These are phyloP conservation scores for Nakazawaea pomicola DNA, from an alignment of 805 yeast genomes.

Conservation along the genomic window DNA sequence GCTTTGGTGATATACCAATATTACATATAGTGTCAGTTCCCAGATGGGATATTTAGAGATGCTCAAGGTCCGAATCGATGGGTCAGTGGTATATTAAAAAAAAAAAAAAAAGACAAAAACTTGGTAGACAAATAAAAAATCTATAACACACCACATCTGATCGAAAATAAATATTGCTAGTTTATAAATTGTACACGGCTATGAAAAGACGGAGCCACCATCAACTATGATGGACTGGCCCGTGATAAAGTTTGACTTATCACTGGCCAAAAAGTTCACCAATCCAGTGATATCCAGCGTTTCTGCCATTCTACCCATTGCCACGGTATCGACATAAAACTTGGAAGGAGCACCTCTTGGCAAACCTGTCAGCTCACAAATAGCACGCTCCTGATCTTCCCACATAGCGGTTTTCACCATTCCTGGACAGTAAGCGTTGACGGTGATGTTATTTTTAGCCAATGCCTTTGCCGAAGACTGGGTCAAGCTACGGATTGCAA, in stretches of 20 bases:
- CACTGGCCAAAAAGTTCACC: slow-evolving; percentile 31
- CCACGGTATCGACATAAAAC: slow-evolving; percentile 22
- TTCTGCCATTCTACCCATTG: slow-evolving; percentile 29
- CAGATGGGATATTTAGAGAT: too few relatives aligned
- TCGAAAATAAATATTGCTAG: not conserved
- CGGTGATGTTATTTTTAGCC: slow-evolving; percentile 30
- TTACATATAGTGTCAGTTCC: too few relatives aligned
- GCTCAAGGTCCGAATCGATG: too few relatives aligned
- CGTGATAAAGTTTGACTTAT: slow-evolving; percentile 33
- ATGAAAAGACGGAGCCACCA: slow-evolving; percentile 26
- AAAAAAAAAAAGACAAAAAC: too few relatives aligned
- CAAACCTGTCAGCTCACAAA: slow-evolving; percentile 20
- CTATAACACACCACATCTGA: not conserved
- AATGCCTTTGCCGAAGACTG: slow-evolving; percentile 33
- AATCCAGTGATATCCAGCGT: slow-evolving; percentile 32
- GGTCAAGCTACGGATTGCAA: slow-evolving; percentile 32
- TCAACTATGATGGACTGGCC: slow-evolving; percentile 36
- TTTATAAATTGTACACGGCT: not conserved
- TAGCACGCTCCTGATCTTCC: slow-evolving; percentile 23
- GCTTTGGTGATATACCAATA: too few relatives aligned
- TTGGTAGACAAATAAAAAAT: too few relatives aligned
- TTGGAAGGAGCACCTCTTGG: slow-evolving; percentile 22
- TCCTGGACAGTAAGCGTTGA: slow-evolving; percentile 35
- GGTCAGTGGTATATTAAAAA: too few relatives aligned
- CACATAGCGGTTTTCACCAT: slow-evolving; percentile 34